These are phyloP conservation scores for Francoa sonchifolia DNA, from an alignment of 441 rosid species.

Conservation along the genomic window DNA sequence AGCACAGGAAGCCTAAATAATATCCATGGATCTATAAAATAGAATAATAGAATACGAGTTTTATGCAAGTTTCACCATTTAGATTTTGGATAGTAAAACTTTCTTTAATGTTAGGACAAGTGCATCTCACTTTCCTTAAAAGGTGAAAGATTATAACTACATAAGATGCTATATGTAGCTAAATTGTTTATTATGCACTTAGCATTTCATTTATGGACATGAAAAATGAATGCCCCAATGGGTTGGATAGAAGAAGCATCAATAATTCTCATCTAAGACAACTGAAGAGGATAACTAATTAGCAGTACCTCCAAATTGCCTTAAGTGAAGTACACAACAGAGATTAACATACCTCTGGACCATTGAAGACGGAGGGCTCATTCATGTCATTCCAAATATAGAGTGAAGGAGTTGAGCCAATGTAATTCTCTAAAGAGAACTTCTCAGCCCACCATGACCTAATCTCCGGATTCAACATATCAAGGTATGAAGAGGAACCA, in stretches of 20 bases:
- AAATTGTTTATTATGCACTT: not conserved
- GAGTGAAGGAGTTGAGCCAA: constrained; percentile 79
- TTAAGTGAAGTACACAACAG: not conserved
- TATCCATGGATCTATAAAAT: no score
- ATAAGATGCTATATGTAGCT: no score
- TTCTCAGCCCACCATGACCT: constrained; percentile 87
- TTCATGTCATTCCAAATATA: constrained; percentile 99
- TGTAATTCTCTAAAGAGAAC: constrained; percentile 65
- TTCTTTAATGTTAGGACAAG: no score
- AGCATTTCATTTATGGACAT: not conserved
- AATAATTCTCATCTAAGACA: not conserved
- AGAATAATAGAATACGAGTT: no score
- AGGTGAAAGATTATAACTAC: no score
- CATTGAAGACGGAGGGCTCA: constrained; percentile 98
- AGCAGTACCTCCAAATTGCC: no score
- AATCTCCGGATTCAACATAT: constrained; percentile 75
- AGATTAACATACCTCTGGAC: constrained; percentile 70
- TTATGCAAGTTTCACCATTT: no score
- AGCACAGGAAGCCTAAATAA: no score
- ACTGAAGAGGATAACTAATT: no score
- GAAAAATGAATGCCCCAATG: not conserved
- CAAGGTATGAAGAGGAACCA: constrained; percentile 85
- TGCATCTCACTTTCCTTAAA: no score
- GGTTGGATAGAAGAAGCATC: not conserved
- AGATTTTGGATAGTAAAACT: no score